phyloP scores from a whole-genome alignment of 2,329 filamentous ascomycete species.

The Verticillium tricorpus region DNA sequence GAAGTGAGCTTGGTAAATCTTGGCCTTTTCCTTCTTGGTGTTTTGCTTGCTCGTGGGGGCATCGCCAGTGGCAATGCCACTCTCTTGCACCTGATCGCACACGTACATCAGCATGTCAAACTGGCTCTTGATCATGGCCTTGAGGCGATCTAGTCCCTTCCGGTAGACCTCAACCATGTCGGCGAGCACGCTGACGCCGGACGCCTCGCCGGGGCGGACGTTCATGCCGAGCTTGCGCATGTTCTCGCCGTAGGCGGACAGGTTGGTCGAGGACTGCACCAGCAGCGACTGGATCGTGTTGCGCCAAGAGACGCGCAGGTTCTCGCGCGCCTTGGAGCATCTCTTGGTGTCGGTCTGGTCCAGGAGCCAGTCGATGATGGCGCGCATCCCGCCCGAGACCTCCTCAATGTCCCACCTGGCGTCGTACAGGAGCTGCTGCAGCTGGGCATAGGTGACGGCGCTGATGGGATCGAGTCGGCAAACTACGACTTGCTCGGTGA shows the following conservation, averaged over 20 bases:
- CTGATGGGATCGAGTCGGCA: constrained; percentile 18
- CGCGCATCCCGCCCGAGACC: constrained; percentile 5
- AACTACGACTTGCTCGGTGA: constrained; percentile 20
- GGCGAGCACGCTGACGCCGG: background rate
- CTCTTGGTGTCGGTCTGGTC: background rate
- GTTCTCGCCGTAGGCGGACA: background rate
- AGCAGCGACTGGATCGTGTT: constrained; percentile 1
- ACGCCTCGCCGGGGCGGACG: background rate
- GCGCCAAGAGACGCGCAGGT: background rate
- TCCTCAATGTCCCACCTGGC: constrained; percentile 21
- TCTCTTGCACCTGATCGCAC: background rate
- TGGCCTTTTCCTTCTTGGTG: constrained; percentile 2
- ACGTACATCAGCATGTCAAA: constrained; percentile 17
- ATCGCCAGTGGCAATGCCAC: background rate
- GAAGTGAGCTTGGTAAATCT: constrained; percentile 9
- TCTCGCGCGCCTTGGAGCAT: background rate
- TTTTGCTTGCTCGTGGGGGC: background rate
- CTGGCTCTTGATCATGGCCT: constrained; percentile 9
- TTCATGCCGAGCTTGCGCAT: background rate
- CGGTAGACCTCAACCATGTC: background rate
- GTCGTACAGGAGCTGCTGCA: constrained; percentile 22
- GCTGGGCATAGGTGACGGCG: constrained; percentile 19
- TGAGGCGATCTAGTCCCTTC: constrained; percentile 2
- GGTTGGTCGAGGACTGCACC: constrained; percentile 1
- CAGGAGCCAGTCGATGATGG: background rate